Conservation (phyloP, 306 rosid genomes). For the Lathyrus tuberosus region DNA sequence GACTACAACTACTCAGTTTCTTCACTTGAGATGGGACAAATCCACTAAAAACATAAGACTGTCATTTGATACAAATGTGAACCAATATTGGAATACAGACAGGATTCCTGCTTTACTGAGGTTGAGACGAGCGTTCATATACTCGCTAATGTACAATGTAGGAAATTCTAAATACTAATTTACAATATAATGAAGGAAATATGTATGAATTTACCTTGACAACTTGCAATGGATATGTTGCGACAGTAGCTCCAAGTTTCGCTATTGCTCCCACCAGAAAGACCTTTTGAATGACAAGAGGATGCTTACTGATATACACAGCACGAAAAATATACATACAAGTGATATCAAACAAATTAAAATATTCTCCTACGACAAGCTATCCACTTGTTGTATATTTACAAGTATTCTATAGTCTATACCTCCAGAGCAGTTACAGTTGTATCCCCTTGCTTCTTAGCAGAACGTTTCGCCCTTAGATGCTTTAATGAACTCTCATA, state of each 20-base stretch:
- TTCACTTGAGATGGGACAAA: no score
- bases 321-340: constrained; percentile 29
- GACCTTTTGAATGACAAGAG: constrained; percentile 51
- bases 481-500: constrained; percentile 72
- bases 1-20: no score
- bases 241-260: constrained; percentile 82
- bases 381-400: constrained; percentile 25
- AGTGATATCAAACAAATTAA: constrained; percentile 22
- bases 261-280: constrained; percentile 81
- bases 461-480: constrained; percentile 56
- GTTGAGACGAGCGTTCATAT: background rate
- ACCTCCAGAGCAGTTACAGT: constrained; percentile 72
- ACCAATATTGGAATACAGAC: no score
- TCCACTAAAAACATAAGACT: no score
- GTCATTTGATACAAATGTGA: no score
- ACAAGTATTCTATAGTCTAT: constrained; percentile 33
- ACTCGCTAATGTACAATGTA: background rate
- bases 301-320: constrained; percentile 31
- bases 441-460: constrained; percentile 52
- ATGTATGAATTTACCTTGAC: constrained; percentile 62
- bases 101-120: background rate
- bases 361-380: constrained; percentile 21
- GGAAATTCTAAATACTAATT: background rate
- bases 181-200: constrained; percentile 25
- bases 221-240: constrained; percentile 77